phyloP scores from a whole-genome alignment of 495 filamentous ascomycete species.

The Neurospora sp. region DNA sequence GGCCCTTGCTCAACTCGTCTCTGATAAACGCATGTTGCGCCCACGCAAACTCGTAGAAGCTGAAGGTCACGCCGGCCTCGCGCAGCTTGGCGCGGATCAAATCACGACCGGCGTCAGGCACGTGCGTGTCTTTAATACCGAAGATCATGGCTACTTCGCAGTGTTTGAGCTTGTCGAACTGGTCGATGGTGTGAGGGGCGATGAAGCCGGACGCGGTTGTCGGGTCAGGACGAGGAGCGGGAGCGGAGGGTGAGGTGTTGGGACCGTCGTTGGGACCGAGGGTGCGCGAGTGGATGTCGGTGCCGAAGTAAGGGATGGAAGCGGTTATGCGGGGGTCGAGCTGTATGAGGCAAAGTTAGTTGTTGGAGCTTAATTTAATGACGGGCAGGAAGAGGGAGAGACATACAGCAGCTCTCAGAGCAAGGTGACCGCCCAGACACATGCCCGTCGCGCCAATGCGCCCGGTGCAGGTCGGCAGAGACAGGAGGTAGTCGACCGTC shows the following conservation, averaged over 20 bases:
- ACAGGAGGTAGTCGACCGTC: conserved; percentile 63
- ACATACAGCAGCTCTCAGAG: conserved; percentile 68
- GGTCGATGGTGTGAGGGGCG: conserved; percentile 36
- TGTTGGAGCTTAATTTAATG: neutral
- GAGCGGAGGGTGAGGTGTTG: conserved; percentile 22
- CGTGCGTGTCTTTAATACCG: conserved; percentile 83
- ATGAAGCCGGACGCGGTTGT: neutral
- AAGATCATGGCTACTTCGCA: conserved; percentile 79
- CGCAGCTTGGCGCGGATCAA: conserved; percentile 76
- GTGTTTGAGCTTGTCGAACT: conserved; percentile 54
- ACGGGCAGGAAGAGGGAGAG: neutral
- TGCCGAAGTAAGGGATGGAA: conserved; percentile 83
- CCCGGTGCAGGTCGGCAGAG: conserved; percentile 72
- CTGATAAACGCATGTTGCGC: conserved; percentile 94
- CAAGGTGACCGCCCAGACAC: conserved; percentile 90
- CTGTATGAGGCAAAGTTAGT: conserved; percentile 5
- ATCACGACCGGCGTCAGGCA: conserved; percentile 76
- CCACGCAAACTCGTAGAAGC: conserved; percentile 83
- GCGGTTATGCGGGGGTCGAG: conserved; percentile 68
- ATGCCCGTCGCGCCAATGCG: conserved; percentile 83
- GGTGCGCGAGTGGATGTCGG: conserved; percentile 73
- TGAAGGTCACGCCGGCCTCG: conserved; percentile 62
- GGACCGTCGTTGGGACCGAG: conserved; percentile 44
- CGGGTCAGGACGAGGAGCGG: conserved; percentile 5
- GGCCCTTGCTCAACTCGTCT: conserved; percentile 88